Conservation (phyloP, 495 filamentous ascomycete species). For the Xylaria palmicola region DNA sequence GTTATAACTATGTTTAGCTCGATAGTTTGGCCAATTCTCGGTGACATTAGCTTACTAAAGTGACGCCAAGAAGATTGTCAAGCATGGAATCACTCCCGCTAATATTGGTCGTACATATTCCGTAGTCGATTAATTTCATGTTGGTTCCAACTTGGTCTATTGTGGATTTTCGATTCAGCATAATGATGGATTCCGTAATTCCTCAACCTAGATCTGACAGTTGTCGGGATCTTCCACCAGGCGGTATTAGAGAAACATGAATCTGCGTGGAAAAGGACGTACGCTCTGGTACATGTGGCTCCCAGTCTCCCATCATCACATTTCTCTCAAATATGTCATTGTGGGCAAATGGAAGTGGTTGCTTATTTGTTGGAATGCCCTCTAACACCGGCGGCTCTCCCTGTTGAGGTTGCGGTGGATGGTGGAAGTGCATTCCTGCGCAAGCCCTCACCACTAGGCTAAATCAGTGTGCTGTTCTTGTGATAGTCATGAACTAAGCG, state of each 20-base stretch:
- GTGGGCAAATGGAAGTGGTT: neutral
- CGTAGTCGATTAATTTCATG: constrained; percentile 9
- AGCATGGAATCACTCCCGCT: neutral
- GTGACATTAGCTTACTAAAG: neutral
- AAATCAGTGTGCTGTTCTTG: neutral
- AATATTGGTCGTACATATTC: neutral
- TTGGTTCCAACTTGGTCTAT: neutral
- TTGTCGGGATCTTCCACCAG: neutral
- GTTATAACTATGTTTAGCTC: neutral
- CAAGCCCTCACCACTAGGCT: neutral
- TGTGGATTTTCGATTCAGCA: neutral
- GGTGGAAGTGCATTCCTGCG: neutral
- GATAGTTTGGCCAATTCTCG: neutral
- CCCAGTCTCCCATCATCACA: neutral
- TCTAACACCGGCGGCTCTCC: neutral
- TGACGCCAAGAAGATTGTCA: neutral
- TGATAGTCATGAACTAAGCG: neutral
- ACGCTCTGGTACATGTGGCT: neutral
- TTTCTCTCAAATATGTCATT: neutral
- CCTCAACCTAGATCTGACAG: neutral
- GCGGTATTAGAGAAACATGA: neutral
- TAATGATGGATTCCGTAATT: neutral
- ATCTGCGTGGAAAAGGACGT: neutral
- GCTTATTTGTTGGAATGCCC: neutral
- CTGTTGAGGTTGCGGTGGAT: neutral